Evolutionary conservation across 306 rosid species (phyloP).

Genomic region (Pueraria montana): DNA sequence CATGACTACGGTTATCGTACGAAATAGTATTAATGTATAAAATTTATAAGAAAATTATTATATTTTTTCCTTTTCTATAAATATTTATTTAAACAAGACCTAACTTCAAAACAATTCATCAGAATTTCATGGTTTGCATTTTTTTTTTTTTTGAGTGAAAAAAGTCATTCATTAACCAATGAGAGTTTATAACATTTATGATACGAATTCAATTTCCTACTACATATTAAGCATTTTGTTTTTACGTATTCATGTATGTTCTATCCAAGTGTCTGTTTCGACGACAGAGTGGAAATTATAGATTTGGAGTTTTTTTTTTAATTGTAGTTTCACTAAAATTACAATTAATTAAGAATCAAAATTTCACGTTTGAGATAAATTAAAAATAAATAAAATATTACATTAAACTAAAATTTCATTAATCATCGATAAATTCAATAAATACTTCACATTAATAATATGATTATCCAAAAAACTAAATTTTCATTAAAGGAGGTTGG

Average conservation of each 20-base stretch:
- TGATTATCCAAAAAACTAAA: too few relatives aligned
- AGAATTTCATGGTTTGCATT: too few relatives aligned
- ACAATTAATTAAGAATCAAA: neutral
- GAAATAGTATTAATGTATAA: neutral
- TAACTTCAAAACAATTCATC: too few relatives aligned
- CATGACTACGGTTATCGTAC: neutral
- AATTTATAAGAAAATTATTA: too few relatives aligned
- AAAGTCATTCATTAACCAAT: neutral
- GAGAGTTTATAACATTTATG: neutral
- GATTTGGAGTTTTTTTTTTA: neutral
- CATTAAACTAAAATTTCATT: too few relatives aligned
- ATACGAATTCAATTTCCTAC: neutral
- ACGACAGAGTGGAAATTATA: neutral
- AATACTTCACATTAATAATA: too few relatives aligned
- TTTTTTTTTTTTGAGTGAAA: too few relatives aligned
- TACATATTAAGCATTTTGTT: neutral
- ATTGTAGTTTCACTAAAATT: neutral
- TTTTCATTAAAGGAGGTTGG: too few relatives aligned
- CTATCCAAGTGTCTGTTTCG: neutral
- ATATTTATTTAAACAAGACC: too few relatives aligned
- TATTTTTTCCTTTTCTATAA: too few relatives aligned
- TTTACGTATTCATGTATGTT: neutral
- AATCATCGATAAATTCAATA: too few relatives aligned
- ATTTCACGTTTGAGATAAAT: neutral
- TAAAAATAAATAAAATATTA: too few relatives aligned